Conservation (phyloP, 2,329 filamentous ascomycete species). For the Myrmaecium sp. region DNA sequence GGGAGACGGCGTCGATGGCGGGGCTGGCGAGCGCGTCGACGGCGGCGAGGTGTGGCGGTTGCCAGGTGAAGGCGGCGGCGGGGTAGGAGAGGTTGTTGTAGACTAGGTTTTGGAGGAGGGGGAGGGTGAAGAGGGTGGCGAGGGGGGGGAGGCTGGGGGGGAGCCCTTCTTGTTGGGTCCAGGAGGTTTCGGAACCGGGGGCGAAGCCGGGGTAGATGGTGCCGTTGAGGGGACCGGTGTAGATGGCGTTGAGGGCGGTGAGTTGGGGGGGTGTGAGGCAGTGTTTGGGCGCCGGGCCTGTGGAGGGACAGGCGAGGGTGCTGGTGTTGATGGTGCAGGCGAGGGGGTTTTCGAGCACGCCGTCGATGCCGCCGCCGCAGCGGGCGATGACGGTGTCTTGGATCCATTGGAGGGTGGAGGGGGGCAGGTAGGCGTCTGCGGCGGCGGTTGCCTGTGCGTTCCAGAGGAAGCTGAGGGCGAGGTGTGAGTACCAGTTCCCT, state of each 20-base stretch:
- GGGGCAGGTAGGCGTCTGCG: slow-evolving; percentile 9
- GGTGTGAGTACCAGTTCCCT: slow-evolving; percentile 6
- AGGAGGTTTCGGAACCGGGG: slow-evolving; percentile 23
- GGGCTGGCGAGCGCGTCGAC: slow-evolving; percentile 17
- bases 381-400: slow-evolving; percentile 15
- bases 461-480: slow-evolving; percentile 7
- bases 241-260: slow-evolving; percentile 15
- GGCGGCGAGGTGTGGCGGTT: slow-evolving; percentile 15
- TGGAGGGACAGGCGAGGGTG: slow-evolving; percentile 12
- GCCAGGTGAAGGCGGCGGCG: slow-evolving; percentile 19
- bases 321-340: slow-evolving; percentile 20
- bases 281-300: slow-evolving; percentile 3
- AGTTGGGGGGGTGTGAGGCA: slow-evolving; percentile 19
- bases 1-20: slow-evolving; percentile 22
- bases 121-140: slow-evolving; percentile 18
- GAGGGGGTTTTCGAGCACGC: slow-evolving; percentile 23
- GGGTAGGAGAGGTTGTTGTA: slow-evolving; percentile 22
- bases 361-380: slow-evolving; percentile 26
- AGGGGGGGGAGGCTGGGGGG: too few relatives aligned
- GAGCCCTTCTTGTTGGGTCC: slow-evolving; percentile 20
- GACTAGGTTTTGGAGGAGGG: slow-evolving; percentile 26
- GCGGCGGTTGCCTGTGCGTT: slow-evolving; percentile 5
- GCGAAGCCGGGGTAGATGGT: slow-evolving; percentile 24
- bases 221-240: slow-evolving; percentile 13
- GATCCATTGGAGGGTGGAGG: slow-evolving; percentile 16